Conservation (phyloP, 176 grass and related monocot genomes). For the Urochloa ruziziensis region DNA sequence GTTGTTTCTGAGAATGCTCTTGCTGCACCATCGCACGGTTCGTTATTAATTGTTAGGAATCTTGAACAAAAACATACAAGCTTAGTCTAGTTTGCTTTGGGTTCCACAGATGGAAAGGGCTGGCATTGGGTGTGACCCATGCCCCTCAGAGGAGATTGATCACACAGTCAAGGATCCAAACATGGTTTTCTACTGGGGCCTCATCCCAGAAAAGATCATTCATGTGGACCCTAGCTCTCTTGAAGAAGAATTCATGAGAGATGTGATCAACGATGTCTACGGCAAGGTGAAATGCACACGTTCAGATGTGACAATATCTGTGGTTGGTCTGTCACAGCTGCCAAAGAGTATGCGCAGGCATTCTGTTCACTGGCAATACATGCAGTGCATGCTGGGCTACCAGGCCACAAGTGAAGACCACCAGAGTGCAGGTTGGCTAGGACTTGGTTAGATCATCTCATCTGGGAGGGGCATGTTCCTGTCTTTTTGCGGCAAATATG, state of each 20-base stretch:
- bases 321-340: conserved; percentile 40
- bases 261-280: conserved; percentile 46
- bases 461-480: conserved; percentile 18
- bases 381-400: conserved; percentile 24
- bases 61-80: background rate
- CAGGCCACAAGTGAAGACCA: background rate
- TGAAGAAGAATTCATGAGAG: conserved; percentile 56
- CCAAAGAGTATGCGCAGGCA: conserved; percentile 48
- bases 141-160: conserved; percentile 51
- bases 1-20: background rate
- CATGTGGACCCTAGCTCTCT: conserved; percentile 22
- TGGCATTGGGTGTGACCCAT: conserved; percentile 51
- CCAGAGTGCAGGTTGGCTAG: conserved; percentile 22
- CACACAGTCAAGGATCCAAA: conserved; percentile 44
- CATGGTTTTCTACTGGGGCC: conserved; percentile 59
- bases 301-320: conserved; percentile 38
- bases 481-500: background rate
- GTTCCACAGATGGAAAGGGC: conserved; percentile 48
- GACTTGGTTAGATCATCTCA: conserved; percentile 21
- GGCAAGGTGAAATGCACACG: conserved; percentile 34
- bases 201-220: conserved; percentile 11
- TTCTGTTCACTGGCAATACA: background rate
- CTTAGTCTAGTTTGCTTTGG: background rate
- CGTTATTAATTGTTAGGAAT: background rate
- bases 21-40: background rate